Evolutionary conservation across 2,329 filamentous ascomycete genomes (phyloP), one percentile per base, ranked within the genome.

Genomic region (Pleoardoris graminearum): DNA sequence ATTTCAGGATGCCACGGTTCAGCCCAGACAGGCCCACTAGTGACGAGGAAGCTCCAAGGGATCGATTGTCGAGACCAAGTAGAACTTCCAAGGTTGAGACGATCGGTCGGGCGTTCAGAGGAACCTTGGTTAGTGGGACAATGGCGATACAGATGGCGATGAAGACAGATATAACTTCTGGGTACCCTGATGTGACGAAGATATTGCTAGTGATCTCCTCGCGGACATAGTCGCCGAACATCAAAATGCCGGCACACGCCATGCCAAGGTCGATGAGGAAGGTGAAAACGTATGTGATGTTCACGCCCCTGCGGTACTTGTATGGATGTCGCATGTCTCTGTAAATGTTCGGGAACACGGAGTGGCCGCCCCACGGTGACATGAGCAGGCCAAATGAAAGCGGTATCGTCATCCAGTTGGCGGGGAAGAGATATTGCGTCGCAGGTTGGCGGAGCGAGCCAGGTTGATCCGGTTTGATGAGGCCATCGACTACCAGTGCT

Each of bases 71-170:
- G 37, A 97, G 80, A 39, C 91, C 91, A 54, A 85, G 82, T 51
- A 96, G 76, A 43, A 94, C 84, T 76, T 97, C 94, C 47, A 90
- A 75, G 0, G 91, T 97, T 27, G 87, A 87, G 59, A 96, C 84
- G 61, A 97, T 92, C 10, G 93, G 94, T 1, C 92, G 87, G 7
- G 89, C 88, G 70, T 92, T 95, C 30, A 97, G 79, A 0, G 92
- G 91, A n/a, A 97, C 86, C 75, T 99, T 99, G 30, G 93, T 97
- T 46, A 99, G 78, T 0, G 93, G 94, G 58, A 97, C 96, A 68
- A 97, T 91, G 67, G 88, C 88, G 62, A 97, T 89, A 72, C 92
- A 93, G 56, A 90, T 79, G 59, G 91, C 91, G 72, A 97, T 88
- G 60, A 93, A 79, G 41, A 93, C 76, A n/a, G 86, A 90, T 35